Evolutionary conservation across 2,329 filamentous ascomycete species (phyloP).

Genomic region (Arthrobotrys sinensis): DNA sequence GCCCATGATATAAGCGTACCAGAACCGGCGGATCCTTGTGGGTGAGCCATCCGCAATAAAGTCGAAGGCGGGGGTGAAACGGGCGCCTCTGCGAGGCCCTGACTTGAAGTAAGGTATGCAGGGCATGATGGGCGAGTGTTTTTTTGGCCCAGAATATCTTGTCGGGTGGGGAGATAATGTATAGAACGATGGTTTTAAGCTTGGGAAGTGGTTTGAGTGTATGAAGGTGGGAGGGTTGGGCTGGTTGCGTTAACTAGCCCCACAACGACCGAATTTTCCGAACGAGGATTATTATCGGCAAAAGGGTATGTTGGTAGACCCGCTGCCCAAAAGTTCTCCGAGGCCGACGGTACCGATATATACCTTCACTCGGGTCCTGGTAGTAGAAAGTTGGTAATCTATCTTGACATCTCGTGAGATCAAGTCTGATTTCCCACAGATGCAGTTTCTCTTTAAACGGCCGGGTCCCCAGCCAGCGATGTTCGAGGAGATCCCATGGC

Average conservation of each 20-base stretch:
- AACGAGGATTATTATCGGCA: conserved; percentile 1
- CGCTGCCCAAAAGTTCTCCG: conserved; percentile 13
- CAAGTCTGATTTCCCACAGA: conserved; percentile 23
- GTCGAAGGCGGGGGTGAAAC: not conserved
- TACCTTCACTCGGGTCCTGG: not conserved
- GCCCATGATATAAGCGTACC: conserved; percentile 1
- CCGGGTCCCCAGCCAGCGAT: conserved; percentile 8
- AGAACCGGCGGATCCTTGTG: not conserved
- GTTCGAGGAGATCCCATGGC: conserved; percentile 24
- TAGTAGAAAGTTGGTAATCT: not conserved
- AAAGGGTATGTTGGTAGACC: conserved; percentile 16
- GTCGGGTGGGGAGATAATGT: not conserved
- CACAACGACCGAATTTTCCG: conserved; percentile 10
- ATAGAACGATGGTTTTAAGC: not conserved
- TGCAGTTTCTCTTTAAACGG: conserved; percentile 20
- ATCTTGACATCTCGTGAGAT: conserved; percentile 20
- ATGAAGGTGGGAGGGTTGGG: too few relatives aligned
- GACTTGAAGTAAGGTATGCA: not conserved
- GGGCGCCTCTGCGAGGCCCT: not conserved
- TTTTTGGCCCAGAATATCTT: not conserved
- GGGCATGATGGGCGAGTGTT: not conserved
- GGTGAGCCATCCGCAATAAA: not conserved
- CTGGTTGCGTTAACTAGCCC: not conserved
- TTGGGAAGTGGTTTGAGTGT: not conserved
- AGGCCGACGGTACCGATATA: conserved; percentile 9